Evolutionary conservation across 371 early-diverging fungal species (phyloP).

Genomic region (Encephalitozoon cuniculi): DNA sequence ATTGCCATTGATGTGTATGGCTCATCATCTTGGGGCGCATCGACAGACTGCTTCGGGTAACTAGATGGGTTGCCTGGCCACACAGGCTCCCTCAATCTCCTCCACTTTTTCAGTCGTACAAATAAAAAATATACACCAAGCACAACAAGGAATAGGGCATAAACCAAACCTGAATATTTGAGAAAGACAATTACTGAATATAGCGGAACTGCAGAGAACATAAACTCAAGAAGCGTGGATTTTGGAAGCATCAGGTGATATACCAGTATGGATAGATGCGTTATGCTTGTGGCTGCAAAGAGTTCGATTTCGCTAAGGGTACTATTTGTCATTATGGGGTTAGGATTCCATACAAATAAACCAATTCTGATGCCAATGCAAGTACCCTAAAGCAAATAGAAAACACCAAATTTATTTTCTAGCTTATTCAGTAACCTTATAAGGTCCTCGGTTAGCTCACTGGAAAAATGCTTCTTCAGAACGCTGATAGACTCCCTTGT

Average conservation of each 20-base stretch:
- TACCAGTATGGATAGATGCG: background rate
- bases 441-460: conserved; percentile 82
- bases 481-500: conserved; percentile 86
- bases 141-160: background rate
- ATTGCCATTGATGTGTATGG: background rate
- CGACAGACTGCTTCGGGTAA: background rate
- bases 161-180: background rate
- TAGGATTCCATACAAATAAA: background rate
- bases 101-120: background rate
- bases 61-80: background rate
- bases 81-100: background rate
- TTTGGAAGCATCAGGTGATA: background rate
- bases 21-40: background rate
- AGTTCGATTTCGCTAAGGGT: background rate
- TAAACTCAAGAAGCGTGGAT: background rate
- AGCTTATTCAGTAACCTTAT: conserved; percentile 75
- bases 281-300: background rate
- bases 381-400: conserved; percentile 46
- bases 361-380: background rate
- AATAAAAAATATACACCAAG: background rate
- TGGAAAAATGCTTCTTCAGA: conserved; percentile 84
- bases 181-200: background rate
- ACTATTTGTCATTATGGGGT: background rate
- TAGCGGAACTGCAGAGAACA: background rate
- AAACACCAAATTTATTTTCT: conserved; percentile 59